Evolutionary conservation across 2,329 filamentous ascomycete species (phyloP), one percentile per base, ranked within the genome.

Genomic region (Chaetothyriales sp.): DNA sequence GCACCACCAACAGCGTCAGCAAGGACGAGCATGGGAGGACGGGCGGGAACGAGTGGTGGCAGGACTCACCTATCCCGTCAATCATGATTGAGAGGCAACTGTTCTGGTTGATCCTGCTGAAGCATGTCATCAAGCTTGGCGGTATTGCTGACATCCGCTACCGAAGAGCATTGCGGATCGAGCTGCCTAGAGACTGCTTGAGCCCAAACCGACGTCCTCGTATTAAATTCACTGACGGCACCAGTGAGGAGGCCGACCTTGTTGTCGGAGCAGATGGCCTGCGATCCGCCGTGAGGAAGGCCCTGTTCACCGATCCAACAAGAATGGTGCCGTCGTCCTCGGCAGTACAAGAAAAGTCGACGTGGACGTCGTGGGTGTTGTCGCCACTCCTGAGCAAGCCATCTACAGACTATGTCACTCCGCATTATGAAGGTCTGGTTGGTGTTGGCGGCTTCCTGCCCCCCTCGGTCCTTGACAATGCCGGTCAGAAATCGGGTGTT

Each of bases 401-500:
- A 44, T 5, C 40, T 7, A 29, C 28, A 13, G 56, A 59, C 43
- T 58, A 53, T 29, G 48, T 58, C 40, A 53, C 67, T 2, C 68
- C 68, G 10, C 61, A 65, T 15, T 72, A 71, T 49, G 69, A 71
- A 55, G 69, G 69, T 18, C 60, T 72, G 13, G 65, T 69, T 2
- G 71, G 73, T 8, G 65, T 75, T n/a, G 72, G 73, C 18, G 70
- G 72, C 10, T 73, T 74, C 53, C 55, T 73, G 25, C 62, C 66
- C n/a, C 54, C 59, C 7, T 54, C 63, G 0, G 50, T 64, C 2
- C 59, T 73, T 18, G 63, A 68, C 9, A 53, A 64, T 18, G 48
- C 54, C 10, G 57, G 64, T 28, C 49, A 59, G 22, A 46, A 60
- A 8, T 54, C 62, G 15, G 67, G 66, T 4, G 62, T 63, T 1